These are phyloP conservation scores for Kodamaea sp. DNA, from an alignment of 1,139 yeast species.

Conservation along the genomic window DNA sequence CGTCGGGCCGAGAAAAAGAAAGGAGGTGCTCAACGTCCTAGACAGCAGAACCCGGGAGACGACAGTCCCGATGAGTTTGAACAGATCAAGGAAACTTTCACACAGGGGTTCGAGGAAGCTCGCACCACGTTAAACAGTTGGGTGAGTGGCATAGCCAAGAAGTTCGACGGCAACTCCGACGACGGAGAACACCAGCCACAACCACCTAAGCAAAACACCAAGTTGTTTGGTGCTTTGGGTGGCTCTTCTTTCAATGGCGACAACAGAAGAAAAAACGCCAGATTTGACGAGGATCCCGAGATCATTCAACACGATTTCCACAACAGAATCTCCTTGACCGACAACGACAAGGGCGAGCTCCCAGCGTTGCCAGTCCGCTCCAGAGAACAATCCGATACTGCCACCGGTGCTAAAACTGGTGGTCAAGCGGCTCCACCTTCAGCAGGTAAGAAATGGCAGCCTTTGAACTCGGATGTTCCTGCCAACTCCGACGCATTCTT, in stretches of 20 bases:
- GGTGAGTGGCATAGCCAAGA: slow-evolving; percentile 73
- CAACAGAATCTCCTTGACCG: slow-evolving; percentile 53
- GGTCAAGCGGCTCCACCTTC: slow-evolving; percentile 4
- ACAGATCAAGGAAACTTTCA: slow-evolving; percentile 68
- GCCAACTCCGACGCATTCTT: slow-evolving; percentile 71
- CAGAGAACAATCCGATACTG: slow-evolving; percentile 5
- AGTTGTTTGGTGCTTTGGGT: slow-evolving; percentile 50
- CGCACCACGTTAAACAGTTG: slow-evolving; percentile 75
- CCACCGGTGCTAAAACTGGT: slow-evolving; percentile 2
- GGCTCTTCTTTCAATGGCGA: slow-evolving; percentile 40
- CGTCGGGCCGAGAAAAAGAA: slow-evolving; percentile 26
- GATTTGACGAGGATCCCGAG: slow-evolving; percentile 58
- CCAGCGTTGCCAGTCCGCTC: slow-evolving; percentile 42
- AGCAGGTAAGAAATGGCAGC: slow-evolving; percentile 56
- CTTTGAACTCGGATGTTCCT: slow-evolving; percentile 57
- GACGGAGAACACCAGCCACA: slow-evolving; percentile 4
- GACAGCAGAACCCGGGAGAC: slow-evolving; percentile 35
- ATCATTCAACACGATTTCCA: slow-evolving; percentile 54
- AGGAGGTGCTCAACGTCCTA: slow-evolving; percentile 21
- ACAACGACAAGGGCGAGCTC: slow-evolving; percentile 42
- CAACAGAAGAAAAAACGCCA: slow-evolving; percentile 29
- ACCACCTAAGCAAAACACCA: slow-evolving; percentile 25
- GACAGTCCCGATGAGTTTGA: slow-evolving; percentile 68
- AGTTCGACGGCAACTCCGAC: slow-evolving; percentile 31
- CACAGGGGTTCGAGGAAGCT: slow-evolving; percentile 84